These are phyloP conservation scores for Linum trigynum DNA, from an alignment of 345 rosid genomes.

Conservation along the genomic window DNA sequence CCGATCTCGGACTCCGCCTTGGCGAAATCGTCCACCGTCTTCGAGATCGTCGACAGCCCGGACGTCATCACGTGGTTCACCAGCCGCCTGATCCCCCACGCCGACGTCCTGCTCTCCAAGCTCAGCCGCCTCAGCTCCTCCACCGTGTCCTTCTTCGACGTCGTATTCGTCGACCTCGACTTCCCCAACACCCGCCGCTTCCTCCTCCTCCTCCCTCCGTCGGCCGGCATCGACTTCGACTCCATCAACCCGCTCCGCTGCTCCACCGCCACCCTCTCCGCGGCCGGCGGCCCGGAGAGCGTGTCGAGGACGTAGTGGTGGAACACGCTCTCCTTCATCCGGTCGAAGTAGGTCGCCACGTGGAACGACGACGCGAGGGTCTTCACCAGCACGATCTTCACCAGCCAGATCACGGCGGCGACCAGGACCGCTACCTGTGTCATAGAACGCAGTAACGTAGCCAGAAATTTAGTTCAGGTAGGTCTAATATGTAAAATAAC, in stretches of 20 bases:
- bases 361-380: background rate
- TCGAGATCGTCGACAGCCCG: background rate
- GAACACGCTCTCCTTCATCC: conserved; percentile 1
- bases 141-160: background rate
- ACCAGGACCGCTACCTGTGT: background rate
- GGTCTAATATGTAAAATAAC: too few species aligned
- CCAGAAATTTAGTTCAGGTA: too few species aligned
- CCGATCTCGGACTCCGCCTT: background rate
- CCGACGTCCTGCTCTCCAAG: background rate
- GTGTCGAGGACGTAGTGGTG: background rate
- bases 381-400: background rate
- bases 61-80: background rate
- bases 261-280: background rate
- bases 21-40: background rate
- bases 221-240: background rate
- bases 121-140: conserved; percentile 4
- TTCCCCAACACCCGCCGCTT: background rate
- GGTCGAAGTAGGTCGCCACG: background rate
- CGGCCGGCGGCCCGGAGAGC: background rate
- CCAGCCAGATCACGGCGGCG: background rate
- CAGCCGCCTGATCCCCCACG: background rate
- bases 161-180: background rate
- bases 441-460: too few species aligned
- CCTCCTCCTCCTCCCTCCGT: background rate
- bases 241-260: background rate